phyloP scores from a whole-genome alignment of 169 alveolate species.

The Plasmodium blacklocki region DNA sequence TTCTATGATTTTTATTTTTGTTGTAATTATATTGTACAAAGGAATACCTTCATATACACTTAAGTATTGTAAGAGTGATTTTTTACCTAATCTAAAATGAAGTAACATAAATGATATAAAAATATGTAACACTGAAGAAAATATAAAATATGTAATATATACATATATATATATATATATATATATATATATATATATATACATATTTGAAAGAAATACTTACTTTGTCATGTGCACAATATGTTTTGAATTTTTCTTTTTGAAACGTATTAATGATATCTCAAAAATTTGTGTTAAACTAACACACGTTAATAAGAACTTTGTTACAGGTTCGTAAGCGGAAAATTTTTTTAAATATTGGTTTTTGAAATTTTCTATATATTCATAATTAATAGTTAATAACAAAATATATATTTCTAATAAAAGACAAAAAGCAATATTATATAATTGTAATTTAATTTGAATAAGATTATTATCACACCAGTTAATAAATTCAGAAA shows the following conservation, averaged over 20 bases:
- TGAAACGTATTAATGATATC: constrained; percentile 69
- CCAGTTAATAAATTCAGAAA: constrained; percentile 73
- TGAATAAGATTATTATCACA: constrained; percentile 71
- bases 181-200: background rate
- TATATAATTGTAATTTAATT: constrained; percentile 61
- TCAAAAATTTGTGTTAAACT: constrained; percentile 64
- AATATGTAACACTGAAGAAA: background rate
- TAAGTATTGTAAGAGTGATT: constrained; percentile 58
- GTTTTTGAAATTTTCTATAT: constrained; percentile 48
- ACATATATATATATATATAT: background rate
- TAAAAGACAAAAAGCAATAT: constrained; percentile 61
- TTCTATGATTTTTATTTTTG: constrained; percentile 71
- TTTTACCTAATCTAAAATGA: constrained; percentile 50
- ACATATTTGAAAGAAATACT: background rate
- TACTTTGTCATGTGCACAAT: constrained; percentile 73
- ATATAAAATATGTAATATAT: background rate
- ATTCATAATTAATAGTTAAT: constrained; percentile 40
- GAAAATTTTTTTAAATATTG: constrained; percentile 59
- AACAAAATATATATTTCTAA: constrained; percentile 59
- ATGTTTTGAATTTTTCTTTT: constrained; percentile 61
- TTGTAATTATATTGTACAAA: constrained; percentile 53
- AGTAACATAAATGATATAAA: background rate
- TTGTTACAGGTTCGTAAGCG: constrained; percentile 69
- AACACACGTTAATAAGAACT: constrained; percentile 57
- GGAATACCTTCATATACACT: constrained; percentile 63